Evolutionary conservation across 768 basidiomycete genomes (phyloP), one percentile per base, ranked within the genome.

Genomic region (Sistotremastrum niveocremeum): DNA sequence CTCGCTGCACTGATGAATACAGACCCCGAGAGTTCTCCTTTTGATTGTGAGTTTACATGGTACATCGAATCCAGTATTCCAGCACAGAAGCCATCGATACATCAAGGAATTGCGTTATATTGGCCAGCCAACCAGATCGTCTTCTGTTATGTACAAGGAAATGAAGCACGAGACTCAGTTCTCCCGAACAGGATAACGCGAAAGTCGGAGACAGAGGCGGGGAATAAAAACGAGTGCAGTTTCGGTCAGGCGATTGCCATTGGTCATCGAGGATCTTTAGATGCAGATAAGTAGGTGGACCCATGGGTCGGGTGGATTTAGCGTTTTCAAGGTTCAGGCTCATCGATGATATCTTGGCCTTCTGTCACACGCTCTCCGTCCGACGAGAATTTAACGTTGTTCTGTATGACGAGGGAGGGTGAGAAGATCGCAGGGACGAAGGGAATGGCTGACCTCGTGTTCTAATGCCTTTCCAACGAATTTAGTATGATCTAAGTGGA

Each of bases 331-430:
- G 20, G 20, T 20, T 20, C 20, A 20, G 20, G 32, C 28, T 34
- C 34, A 28, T 52, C 51, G 20, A 29, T 7, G 29, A 52, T n/a
- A 32, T 79, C 77, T 48, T 76, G 60, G 20, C 81, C 81, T 54
- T 83, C 81, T 42, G 83, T 51, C 2, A 87, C 70, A 7, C 54
- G 68, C 59, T 84, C 81, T 34, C 86, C 86, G 53, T 89, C 85
- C 48, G 76, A 73, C 0, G 84, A 84, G 48, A 89, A 79, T 54
- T 76, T 81, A 41, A 88, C 75, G 53, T 84, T 84, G 42, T 79
- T 72, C 81, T 87, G 52, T 5, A 40, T 10, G 30, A 39, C 7
- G 34, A 10, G 34, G 34, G 34, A 31, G 34, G 32, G 31, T 31
- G 37, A 11, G 34, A 6, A 70, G 6, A 10, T 4, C 39, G n/a